These are phyloP conservation scores for Cyanidiococcus yangmingshanensis DNA, from an alignment of 23 red algal genomes.

Conservation along the genomic window DNA sequence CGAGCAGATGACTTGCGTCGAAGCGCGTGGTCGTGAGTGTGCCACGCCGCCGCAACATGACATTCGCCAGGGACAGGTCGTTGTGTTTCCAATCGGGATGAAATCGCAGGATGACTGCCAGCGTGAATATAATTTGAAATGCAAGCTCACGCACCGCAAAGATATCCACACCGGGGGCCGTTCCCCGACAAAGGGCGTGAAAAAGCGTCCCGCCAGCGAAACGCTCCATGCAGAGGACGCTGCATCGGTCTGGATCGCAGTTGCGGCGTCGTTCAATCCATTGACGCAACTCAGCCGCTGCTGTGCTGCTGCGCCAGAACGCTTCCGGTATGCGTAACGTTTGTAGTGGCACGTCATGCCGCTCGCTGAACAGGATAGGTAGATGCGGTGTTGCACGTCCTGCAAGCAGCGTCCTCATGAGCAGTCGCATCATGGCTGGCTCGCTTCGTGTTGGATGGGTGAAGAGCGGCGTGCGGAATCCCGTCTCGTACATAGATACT, in stretches of 20 bases:
- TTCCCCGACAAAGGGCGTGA: conserved; percentile 24
- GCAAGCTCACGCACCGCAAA: conserved; percentile 18
- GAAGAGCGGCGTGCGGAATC: conserved; percentile 8
- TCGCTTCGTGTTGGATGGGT: conserved; percentile 26
- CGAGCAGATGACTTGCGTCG: background rate
- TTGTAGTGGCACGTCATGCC: conserved; percentile 11
- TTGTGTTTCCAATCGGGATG: conserved; percentile 18
- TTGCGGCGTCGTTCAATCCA: conserved; percentile 25
- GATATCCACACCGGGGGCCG: conserved; percentile 25
- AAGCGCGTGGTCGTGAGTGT: background rate
- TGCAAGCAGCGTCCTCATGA: background rate
- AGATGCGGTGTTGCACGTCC: conserved; percentile 20
- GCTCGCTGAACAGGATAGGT: conserved; percentile 12
- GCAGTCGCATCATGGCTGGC: conserved; percentile 13
- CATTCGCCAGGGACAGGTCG: conserved; percentile 29
- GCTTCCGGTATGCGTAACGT: conserved; percentile 16
- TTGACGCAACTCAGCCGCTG: conserved; percentile 18
- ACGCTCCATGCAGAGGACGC: conserved; percentile 20
- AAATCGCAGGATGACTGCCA: conserved; percentile 3
- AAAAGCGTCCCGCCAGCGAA: conserved; percentile 28
- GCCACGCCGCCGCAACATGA: conserved; percentile 21
- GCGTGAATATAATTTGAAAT: conserved; percentile 32
- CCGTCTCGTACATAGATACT: conserved; percentile 33
- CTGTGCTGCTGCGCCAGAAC: conserved; percentile 21
- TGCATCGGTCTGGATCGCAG: conserved; percentile 21